A percentile compares a stretch with the other conserved stretches of the same genome.
phyloP scores from a whole-genome alignment of 2,329 filamentous ascomycete species.

The Mariannaea sp. region DNA sequence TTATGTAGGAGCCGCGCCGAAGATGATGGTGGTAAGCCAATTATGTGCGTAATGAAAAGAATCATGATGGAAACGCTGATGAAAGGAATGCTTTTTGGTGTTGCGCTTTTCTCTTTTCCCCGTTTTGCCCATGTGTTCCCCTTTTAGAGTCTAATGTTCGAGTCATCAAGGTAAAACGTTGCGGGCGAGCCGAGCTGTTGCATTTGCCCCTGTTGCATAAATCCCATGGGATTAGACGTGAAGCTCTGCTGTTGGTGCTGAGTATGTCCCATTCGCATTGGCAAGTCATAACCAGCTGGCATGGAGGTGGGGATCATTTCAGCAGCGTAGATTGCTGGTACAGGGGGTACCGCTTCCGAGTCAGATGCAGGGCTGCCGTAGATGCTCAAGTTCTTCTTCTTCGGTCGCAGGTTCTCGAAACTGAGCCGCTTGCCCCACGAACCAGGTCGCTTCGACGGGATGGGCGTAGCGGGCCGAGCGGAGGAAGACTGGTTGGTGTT shows the following conservation, averaged over 20 bases:
- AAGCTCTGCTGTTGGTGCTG: constrained; percentile 26
- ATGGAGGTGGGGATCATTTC: constrained; percentile 38
- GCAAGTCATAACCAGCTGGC: constrained; percentile 37
- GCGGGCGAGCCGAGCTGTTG: constrained; percentile 38
- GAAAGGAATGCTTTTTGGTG: constrained; percentile 15
- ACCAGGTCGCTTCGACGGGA: constrained; percentile 46
- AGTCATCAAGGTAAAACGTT: constrained; percentile 37
- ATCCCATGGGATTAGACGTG: constrained; percentile 33
- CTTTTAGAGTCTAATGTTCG: constrained; percentile 37
- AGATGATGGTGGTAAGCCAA: constrained; percentile 12
- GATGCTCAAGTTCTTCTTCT: constrained; percentile 43
- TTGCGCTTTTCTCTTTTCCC: not conserved
- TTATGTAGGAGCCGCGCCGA: constrained; percentile 20
- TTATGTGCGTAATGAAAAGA: constrained; percentile 20
- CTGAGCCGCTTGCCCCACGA: constrained; percentile 47
- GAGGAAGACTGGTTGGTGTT: constrained; percentile 33
- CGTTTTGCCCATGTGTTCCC: constrained; percentile 1
- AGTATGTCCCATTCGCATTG: constrained; percentile 37
- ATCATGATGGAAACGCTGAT: constrained; percentile 20
- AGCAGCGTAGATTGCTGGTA: constrained; percentile 37
- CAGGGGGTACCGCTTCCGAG: constrained; percentile 36
- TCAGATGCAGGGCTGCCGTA: constrained; percentile 39
- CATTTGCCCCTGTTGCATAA: constrained; percentile 35
- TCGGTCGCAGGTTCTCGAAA: constrained; percentile 45
- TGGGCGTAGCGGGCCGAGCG: constrained; percentile 45